Percentiles rank a stretch among this genome's conserved stretches.
Evolutionary conservation across 176 grass and related monocot genomes (phyloP).

Genomic region (Eremochloa ophiuroides): DNA sequence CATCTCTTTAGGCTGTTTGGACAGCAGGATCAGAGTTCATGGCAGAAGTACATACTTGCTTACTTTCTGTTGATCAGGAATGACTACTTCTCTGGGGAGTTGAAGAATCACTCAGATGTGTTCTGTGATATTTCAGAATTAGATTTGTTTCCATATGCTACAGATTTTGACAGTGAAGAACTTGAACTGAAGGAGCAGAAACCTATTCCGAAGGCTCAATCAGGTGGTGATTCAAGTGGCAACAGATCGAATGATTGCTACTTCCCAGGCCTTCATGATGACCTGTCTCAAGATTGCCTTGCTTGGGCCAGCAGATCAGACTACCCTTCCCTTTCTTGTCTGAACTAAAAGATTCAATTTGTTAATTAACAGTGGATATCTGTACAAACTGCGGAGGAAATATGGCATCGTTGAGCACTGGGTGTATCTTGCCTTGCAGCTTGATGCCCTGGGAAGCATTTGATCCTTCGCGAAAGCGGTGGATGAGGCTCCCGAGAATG

Average conservation of each 20-base stretch:
- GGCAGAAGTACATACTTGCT: conserved; percentile 60
- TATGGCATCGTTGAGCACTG: conserved; percentile 74
- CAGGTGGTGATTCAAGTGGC: conserved; percentile 37
- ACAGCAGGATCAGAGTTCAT: conserved; percentile 58
- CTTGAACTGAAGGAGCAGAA: conserved; percentile 45
- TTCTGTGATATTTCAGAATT: conserved; percentile 36
- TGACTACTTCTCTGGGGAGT: conserved; percentile 37
- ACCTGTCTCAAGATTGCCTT: conserved; percentile 75
- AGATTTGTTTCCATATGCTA: conserved; percentile 13
- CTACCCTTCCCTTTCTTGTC: conserved; percentile 62
- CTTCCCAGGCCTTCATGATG: conserved; percentile 78
- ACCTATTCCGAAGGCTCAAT: conserved; percentile 31
- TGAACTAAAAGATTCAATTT: conserved; percentile 80
- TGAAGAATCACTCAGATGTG: conserved; percentile 26
- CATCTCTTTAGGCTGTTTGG: conserved; percentile 52
- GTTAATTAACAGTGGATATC: conserved; percentile 71
- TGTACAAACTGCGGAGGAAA: conserved; percentile 74
- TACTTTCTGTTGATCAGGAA: conserved; percentile 61
- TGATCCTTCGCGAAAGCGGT: conserved; percentile 61
- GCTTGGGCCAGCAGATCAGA: conserved; percentile 80
- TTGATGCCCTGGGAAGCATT: conserved; percentile 91
- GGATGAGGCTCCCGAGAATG: conserved; percentile 86
- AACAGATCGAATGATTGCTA: conserved; percentile 63
- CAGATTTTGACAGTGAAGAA: conserved; percentile 36
- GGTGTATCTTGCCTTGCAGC: conserved; percentile 85